A percentile compares a stretch with the other conserved stretches of the same genome.
Evolutionary conservation across 2,329 filamentous ascomycete genomes (phyloP).

Genomic region (Cladophialophora psammophila): DNA sequence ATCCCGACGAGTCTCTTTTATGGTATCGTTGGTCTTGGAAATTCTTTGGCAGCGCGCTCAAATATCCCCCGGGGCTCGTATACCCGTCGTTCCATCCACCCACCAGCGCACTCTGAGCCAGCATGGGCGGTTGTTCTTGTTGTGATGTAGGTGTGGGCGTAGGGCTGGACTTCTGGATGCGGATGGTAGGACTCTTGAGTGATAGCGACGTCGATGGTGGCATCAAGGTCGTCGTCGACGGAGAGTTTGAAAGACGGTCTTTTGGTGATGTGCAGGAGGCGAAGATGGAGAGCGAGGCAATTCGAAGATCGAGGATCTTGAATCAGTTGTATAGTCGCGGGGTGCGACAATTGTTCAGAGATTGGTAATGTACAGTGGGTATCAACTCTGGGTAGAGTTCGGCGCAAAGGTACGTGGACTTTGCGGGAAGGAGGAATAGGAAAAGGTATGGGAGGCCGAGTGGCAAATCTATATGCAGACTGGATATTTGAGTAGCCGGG

Average conservation of each 20-base stretch:
- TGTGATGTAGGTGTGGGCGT: constrained; percentile 28
- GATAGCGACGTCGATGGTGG: constrained; percentile 28
- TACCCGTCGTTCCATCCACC: constrained; percentile 39
- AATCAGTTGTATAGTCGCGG: constrained; percentile 30
- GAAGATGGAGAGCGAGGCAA: constrained; percentile 22
- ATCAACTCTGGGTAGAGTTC: constrained; percentile 21
- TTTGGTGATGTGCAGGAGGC: constrained; percentile 23
- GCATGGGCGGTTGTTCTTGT: constrained; percentile 32
- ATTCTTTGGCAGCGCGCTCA: constrained; percentile 39
- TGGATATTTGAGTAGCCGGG: constrained; percentile 31
- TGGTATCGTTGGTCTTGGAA: constrained; percentile 44
- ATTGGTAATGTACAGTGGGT: constrained; percentile 27
- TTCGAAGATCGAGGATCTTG: constrained; percentile 7
- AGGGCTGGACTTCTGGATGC: constrained; percentile 37
- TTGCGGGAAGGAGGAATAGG: constrained; percentile 21
- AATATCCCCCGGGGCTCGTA: constrained; percentile 27
- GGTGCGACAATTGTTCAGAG: constrained; percentile 18
- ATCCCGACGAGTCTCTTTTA: constrained; percentile 51
- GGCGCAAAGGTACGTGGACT: constrained; percentile 26
- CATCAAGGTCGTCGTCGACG: constrained; percentile 29
- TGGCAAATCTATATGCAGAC: constrained; percentile 36
- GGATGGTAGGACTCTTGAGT: constrained; percentile 31
- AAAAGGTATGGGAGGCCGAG: constrained; percentile 19
- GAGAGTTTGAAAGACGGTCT: not conserved
- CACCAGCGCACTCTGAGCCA: constrained; percentile 36